Base-by-base conservation (phyloP, 2,329 filamentous ascomycete genomes). In the Ophiostoma quercus region DNA sequence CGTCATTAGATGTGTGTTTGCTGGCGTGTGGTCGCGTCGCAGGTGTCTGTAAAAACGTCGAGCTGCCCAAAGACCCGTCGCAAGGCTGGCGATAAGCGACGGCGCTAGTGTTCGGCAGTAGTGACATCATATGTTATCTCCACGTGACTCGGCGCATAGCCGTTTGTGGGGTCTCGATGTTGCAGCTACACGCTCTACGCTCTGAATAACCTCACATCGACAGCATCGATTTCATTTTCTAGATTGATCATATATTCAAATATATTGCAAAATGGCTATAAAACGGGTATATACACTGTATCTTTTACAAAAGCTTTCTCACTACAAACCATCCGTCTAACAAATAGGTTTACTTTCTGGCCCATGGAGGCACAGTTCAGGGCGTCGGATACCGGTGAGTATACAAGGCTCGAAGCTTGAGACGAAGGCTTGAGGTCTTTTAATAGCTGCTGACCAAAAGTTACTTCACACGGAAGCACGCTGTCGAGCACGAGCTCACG, bases 351-450 rank as follows among this genome's bases (percentile, higher is more conserved):
- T 87, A 86, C 74, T 90, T 89, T 76, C 79, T 85, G 19, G 89
- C 88, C 71, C 87, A 91, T 74, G 90, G 89, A 69, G 83, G 83
- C 16, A 74, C 74, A 54, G 90, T 92, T 14, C 90, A 92, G 84
- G 90, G 85, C 69, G 85, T 88, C 66, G 83, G 82, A 68, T 88
- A 86, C 74, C 82, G 85, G 83, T 84, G 79, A 16, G 76, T 62
- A 32, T 32, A 32, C 11, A 2, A 3, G 4, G 0, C 1, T 22
- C 3, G 7, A 39, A 8, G 22, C 9, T 41, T 41, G 8, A 12
- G 12, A 1, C 39, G 1, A 29, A n/a, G n/a, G n/a, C n/a, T n/a
- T n/a, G n/a, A n/a, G n/a, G n/a, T n/a, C n/a, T n/a, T n/a, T n/a
- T n/a, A n/a, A n/a, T n/a, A 16, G n/a, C 2, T 16, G 32, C 41